A percentile compares a stretch with the other conserved stretches of the same genome.
Evolutionary conservation across 495 filamentous ascomycete species (phyloP).

Genomic region (Aspergillus kassunensis): DNA sequence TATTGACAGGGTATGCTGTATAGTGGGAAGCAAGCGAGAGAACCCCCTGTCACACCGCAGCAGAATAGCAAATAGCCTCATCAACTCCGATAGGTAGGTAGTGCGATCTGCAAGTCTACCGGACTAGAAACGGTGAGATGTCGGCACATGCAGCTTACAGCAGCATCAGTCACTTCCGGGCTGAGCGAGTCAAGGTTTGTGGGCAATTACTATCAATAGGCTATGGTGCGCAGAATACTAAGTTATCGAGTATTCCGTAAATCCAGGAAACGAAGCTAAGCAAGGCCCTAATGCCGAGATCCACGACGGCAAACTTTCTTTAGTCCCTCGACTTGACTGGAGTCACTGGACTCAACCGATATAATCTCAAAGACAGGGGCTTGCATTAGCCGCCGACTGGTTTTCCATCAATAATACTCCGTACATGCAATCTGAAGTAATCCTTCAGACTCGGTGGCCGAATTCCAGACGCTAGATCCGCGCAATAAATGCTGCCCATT

Average conservation of each 20-base stretch:
- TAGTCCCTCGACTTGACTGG: background rate
- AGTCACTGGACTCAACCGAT: background rate
- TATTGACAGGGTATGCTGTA: background rate
- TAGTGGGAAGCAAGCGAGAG: background rate
- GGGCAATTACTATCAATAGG: no score
- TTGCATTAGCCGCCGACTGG: background rate
- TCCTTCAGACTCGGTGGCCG: background rate
- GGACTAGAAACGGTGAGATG: background rate
- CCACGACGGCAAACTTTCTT: conserved; percentile 2
- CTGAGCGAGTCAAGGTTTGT: no score
- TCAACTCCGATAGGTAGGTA: background rate
- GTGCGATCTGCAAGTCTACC: no score
- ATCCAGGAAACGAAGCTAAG: conserved; percentile 2
- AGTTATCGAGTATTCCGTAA: no score
- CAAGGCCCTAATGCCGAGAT: conserved; percentile 8
- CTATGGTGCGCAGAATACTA: no score
- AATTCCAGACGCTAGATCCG: conserved; percentile 5
- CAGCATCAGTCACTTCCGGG: no score
- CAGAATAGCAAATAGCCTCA: conserved; percentile 3
- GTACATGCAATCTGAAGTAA: background rate
- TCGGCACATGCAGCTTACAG: background rate
- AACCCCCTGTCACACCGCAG: background rate
- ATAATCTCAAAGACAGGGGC: background rate
- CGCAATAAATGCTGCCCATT: background rate
- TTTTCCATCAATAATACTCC: no score